Base-by-base conservation (phyloP, 768 basidiomycete species). In the Tricholoma furcatifolium region DNA sequence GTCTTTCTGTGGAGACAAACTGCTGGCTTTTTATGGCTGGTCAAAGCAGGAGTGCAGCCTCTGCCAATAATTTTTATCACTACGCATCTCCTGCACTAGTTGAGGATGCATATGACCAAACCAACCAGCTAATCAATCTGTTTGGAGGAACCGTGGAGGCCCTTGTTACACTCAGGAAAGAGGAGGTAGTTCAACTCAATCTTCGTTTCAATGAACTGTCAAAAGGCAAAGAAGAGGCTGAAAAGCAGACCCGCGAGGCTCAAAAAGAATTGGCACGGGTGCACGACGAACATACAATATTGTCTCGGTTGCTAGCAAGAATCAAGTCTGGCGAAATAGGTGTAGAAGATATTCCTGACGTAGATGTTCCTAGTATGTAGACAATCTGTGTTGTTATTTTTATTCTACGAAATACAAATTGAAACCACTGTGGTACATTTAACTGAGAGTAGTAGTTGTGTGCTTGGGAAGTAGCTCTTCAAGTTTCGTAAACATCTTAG, bases 1-100 rank as follows among this genome's bases (percentile, higher is more conserved):
- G 20, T 2, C 23, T 48, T 1, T 3, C 34, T 3, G 21, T 12
- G 6, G 36, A 48, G 11, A 48, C 47, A 4, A 39, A 39, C 18
- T 38, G 47, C 15, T 48, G 47, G 47, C 23, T 48, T 12, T 48
- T 48, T 39, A 15, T 48, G 12, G 47, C 47, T 2, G 47, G 35
- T 2, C 35, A 48, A 11, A 14, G 30, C 17, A 9, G 21, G 2
- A 10, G 15, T 24, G 47, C 47, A 2, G 36, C 47, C 2, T 48
- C 47, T 4, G 7, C 34, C 4, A 48, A 39, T 14, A n/a, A 21
- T 15, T 48, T 48, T 15, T 8, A 21, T 3, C 47, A 48, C 23
- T 48, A 39, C 18, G 21, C 20, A 6, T 38, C 47, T 2, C 20
- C 41, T 4, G 41, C 41, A 8, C 10, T 43, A 1, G 15, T 43